A percentile compares a stretch with the other conserved stretches of the same genome.
These are phyloP conservation scores for Catharanthus roseus DNA, from an alignment of 257 asterid genomes.

Conservation along the genomic window DNA sequence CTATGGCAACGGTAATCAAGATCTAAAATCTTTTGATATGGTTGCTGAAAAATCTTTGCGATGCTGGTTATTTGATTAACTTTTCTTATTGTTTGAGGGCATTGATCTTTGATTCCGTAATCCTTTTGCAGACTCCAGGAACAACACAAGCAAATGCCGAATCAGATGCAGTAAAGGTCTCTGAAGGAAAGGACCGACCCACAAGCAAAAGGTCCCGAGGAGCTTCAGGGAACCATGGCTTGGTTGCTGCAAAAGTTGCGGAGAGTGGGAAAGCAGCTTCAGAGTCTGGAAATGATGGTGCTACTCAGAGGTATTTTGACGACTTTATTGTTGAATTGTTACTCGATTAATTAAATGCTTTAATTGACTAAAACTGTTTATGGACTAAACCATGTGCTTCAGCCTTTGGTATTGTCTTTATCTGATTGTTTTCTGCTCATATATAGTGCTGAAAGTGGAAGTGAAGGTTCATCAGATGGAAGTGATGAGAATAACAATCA, in stretches of 20 bases:
- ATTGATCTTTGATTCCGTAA: slow-evolving; percentile 5
- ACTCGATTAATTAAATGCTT: slow-evolving; percentile 10
- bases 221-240: slow-evolving; percentile 40
- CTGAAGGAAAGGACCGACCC: slow-evolving; percentile 57
- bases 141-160: slow-evolving; percentile 49
- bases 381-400: background rate
- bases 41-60: background rate
- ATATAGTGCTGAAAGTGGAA: slow-evolving; percentile 81
- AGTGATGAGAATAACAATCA: slow-evolving; percentile 71
- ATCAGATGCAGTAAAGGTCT: slow-evolving; percentile 49
- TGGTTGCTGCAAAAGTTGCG: slow-evolving; percentile 40
- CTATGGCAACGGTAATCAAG: slow-evolving; percentile 59
- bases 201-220: slow-evolving; percentile 53
- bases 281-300: slow-evolving; percentile 85
- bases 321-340: slow-evolving; percentile 1
- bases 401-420: slow-evolving; percentile 2
- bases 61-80: slow-evolving; percentile 2
- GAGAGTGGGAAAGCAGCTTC: slow-evolving; percentile 66
- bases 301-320: slow-evolving; percentile 65
- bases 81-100: background rate
- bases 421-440: slow-evolving; percentile 30
- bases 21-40: slow-evolving; percentile 1
- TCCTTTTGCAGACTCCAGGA: slow-evolving; percentile 38
- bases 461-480: slow-evolving; percentile 80
- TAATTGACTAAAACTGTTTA: background rate